These are phyloP conservation scores for Gnomoniopsis smithogilvyi DNA, from an alignment of 2,329 filamentous ascomycete genomes.

Conservation along the genomic window DNA sequence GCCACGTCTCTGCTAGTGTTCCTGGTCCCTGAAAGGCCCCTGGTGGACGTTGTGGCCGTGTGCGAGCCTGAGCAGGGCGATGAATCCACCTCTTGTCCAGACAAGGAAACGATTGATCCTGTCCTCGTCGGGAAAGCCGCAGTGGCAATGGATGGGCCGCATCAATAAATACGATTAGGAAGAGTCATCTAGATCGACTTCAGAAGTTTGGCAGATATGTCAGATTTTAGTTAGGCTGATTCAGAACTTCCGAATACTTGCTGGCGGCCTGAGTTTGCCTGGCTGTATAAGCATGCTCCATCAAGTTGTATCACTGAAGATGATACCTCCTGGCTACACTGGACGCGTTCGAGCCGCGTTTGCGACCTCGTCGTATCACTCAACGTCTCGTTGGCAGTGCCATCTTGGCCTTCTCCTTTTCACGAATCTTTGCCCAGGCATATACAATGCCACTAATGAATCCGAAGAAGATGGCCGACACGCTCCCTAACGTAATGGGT, in stretches of 20 bases:
- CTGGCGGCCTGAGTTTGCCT: too few species aligned
- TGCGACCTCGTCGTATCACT: too few species aligned
- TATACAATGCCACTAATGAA: conserved; percentile 94
- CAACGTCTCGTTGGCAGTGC: conserved; percentile 54
- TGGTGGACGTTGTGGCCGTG: conserved; percentile 20
- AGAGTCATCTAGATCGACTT: not conserved
- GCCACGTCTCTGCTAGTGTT: conserved; percentile 33
- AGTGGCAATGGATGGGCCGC: not conserved
- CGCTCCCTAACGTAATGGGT: conserved; percentile 86
- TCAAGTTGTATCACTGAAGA: too few species aligned
- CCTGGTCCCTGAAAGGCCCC: conserved; percentile 34
- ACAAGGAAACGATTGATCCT: not conserved
- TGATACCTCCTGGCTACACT: too few species aligned
- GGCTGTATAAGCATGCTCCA: too few species aligned
- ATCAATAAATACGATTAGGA: not conserved
- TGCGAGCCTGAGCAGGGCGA: not conserved
- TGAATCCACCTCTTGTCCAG: not conserved
- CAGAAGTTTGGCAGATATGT: not conserved
- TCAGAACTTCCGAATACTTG: not conserved
- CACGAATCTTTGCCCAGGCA: conserved; percentile 79
- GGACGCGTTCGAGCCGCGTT: too few species aligned
- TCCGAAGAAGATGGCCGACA: conserved; percentile 85
- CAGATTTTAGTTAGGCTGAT: not conserved
- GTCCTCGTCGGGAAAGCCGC: not conserved
- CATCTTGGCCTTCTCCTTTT: conserved; percentile 64